Evolutionary conservation across 1,284 basidiomycete species (phyloP), one percentile per base, ranked within the genome.

Genomic region (Psilocybe mexicana): DNA sequence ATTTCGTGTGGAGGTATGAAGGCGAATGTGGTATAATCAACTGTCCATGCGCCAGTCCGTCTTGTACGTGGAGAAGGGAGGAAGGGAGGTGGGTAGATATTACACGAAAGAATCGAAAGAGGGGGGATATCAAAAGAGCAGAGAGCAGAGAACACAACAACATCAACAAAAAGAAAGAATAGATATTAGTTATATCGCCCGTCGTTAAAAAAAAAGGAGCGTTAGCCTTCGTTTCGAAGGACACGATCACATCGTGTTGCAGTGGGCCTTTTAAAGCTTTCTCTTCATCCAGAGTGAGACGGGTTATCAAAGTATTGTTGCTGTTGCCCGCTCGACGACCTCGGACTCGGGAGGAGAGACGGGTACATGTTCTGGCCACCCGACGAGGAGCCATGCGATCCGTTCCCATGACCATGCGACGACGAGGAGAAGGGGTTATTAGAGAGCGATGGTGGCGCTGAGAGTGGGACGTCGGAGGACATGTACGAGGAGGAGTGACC

Each of bases 401-500:
- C 61, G 30, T 40, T 40, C 38, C 38, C 38, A 40, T 40, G 38
- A 14, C 55, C 44, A 64, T 76, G 78, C 30, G 76, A 75, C n/a
- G 73, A 75, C 30, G 76, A 75, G 14, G 73, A 75, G 62, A 79
- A 84, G 1, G 79, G 79, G 61, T 78, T 77, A 51, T 68, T 70
- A 24, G 79, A 73, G 63, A 83, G 69, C 55, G 79, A 74, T 26
- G 82, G 72, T 0, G 81, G 76, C 14, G 81, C 81, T 26, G 83
- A 81, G 57, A 84, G 74, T 5, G 83, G 81, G 36, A 84, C 75
- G 11, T 80, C 79, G 54, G 79, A 79, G 44, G 75, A 70, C 57
- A 79, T 66, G 63, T 72, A 74, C n/a, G 69, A 69, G 52, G 77
- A 73, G 45, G 63, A 57, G 49, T 66, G 63, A 55, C 61, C 53